Base-by-base conservation (phyloP, 2,329 filamentous ascomycete species). In the Parasarocladium wereldwijsianum region DNA sequence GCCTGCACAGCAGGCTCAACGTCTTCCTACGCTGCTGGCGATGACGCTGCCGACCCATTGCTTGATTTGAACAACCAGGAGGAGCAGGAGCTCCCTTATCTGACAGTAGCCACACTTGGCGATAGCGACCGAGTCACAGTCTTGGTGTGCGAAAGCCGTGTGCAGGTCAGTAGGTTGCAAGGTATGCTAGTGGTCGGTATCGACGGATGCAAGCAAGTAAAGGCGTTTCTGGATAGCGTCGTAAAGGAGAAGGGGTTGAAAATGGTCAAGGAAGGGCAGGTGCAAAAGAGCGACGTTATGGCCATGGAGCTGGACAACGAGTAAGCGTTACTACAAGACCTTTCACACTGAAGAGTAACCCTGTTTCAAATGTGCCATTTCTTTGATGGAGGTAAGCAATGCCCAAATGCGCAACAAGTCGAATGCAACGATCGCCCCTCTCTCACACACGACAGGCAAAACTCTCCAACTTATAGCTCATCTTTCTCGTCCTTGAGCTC, bases 121-220 rank as follows among this genome's bases (percentile, higher is more conserved):
- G 67, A 64, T 5, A 72, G 64, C 27, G 82, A 87, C 46, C 76
- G 75, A 42, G 76, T 96, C 3, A 75, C 71, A 3, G 78, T 86
- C 6, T 55, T 93, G 38, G 68, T 86, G 9, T 81, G 92, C 65
- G 90, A 96, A 62, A 90, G 77, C 32, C 72, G 83, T 27, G 76
- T 93, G n/a, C 80, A 92, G 52, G 71, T 80, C 38, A 66, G 66
- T 34, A 69, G 85, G 34, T 49, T 96, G 35, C 87, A 98, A 57
- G 81, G 81, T 1, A 93, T 98, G 86, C 58, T 98, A 42, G 84
- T 82, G 0, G 84, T 93, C 2, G 87, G 80, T 0, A 74, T 94
- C 28, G 86, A 94, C 49, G 90, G 86, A 5, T 96, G 87, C 53
- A 84, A 78, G 54, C 78, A 86, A 49, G 75, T 96, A 22, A 69